These are phyloP conservation scores for Sugiyamaella lignohabitans DNA, from an alignment of 805 yeast genomes.

Conservation along the genomic window DNA sequence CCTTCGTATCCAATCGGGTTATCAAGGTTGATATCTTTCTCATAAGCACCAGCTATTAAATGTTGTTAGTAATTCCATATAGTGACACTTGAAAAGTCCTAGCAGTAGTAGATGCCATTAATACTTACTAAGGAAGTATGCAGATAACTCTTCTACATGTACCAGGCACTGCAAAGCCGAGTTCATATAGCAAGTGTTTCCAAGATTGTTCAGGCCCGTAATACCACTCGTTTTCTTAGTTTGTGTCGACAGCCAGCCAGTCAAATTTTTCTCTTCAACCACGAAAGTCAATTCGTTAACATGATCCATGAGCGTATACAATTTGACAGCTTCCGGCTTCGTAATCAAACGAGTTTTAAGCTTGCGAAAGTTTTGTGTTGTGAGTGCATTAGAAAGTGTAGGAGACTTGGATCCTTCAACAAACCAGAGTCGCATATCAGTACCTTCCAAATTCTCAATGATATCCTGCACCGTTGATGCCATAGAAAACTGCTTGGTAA, in stretches of 20 bases:
- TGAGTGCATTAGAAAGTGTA: neutral
- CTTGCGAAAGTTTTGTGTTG: neutral
- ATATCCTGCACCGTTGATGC: neutral
- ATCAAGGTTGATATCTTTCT: slow-evolving; percentile 60
- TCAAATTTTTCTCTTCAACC: slow-evolving; percentile 13
- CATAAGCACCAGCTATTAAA: slow-evolving; percentile 66
- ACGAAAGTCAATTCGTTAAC: slow-evolving; percentile 3
- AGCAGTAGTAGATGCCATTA: neutral
- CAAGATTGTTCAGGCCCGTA: slow-evolving; percentile 63
- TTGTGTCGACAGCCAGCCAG: slow-evolving; percentile 15
- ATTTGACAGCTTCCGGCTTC: neutral
- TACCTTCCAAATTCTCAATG: neutral
- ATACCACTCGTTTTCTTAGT: slow-evolving; percentile 37
- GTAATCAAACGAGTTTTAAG: neutral
- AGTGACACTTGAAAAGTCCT: too few relatives aligned
- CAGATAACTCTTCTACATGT: slow-evolving; percentile 77
- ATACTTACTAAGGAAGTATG: slow-evolving; percentile 49
- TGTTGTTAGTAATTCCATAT: too few relatives aligned
- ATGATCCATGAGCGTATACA: neutral
- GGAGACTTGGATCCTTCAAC: neutral
- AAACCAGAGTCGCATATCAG: slow-evolving; percentile 3
- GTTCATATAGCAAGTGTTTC: slow-evolving; percentile 92
- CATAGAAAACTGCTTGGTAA: slow-evolving; percentile 1
- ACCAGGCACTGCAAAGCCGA: slow-evolving; percentile 77
- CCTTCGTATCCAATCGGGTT: slow-evolving; percentile 81